Evolutionary conservation across 2,329 filamentous ascomycete species (phyloP).

Genomic region (Dendryphion nanum): DNA sequence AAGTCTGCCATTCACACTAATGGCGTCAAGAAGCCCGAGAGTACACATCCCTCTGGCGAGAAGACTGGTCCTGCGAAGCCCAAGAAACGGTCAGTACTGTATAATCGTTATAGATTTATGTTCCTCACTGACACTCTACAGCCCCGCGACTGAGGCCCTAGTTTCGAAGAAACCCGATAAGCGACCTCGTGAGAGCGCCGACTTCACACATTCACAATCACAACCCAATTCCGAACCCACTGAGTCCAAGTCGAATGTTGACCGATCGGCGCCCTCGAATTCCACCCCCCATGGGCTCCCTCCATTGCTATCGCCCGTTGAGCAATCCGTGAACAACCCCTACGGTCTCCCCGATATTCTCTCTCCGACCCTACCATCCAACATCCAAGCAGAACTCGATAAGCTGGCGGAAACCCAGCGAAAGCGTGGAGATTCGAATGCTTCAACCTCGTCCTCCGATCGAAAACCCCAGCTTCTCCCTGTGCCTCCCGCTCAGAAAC

Average conservation of each 20-base stretch:
- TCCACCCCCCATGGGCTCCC: constrained; percentile 39
- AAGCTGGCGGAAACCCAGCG: constrained; percentile 40
- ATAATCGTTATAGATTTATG: background rate
- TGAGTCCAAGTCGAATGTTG: constrained; percentile 29
- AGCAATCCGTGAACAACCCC: constrained; percentile 41
- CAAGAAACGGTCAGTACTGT: constrained; percentile 17
- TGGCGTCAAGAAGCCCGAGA: constrained; percentile 22
- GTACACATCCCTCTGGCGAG: constrained; percentile 9
- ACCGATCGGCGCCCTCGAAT: constrained; percentile 27
- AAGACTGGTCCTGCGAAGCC: constrained; percentile 14
- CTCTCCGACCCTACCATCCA: constrained; percentile 58
- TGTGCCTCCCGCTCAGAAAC: constrained; percentile 18
- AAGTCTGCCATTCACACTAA: constrained; percentile 24
- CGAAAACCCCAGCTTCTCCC: constrained; percentile 25
- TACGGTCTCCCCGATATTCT: constrained; percentile 52
- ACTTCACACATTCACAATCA: constrained; percentile 3
- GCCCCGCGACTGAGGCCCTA: constrained; percentile 15
- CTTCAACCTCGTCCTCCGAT: constrained; percentile 35
- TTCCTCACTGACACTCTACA: constrained; percentile 8
- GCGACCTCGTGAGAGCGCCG: constrained; percentile 11
- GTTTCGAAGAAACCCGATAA: constrained; percentile 16
- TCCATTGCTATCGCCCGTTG: constrained; percentile 39
- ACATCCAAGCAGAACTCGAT: constrained; percentile 54
- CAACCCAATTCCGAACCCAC: constrained; percentile 35
- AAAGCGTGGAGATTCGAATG: constrained; percentile 34